Base-by-base conservation (phyloP, 208 protist genomes). In the Porcisia hertigi region DNA sequence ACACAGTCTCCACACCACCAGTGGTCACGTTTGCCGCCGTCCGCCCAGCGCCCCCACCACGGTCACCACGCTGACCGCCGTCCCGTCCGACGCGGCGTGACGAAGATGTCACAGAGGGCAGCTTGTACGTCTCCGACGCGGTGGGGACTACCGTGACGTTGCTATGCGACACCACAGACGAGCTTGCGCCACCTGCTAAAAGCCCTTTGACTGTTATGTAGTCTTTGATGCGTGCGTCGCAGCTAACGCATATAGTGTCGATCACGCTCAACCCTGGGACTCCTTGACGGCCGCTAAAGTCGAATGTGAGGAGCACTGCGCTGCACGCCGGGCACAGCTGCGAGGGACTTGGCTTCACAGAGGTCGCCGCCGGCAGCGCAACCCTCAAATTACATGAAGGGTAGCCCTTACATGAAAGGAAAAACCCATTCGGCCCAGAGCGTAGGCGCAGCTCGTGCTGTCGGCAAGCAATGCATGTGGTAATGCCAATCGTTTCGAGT, bases 211-310 rank as follows among this genome's bases (percentile, higher is more conserved):
- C 80, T 3, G 79, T 79, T 55, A 97, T 84, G 86, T 95, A 95
- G 65, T 94, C 89, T 76, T 92, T 86, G 59, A 97, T 66, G 30
- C 91, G 88, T 36, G 81, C 75, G 74, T 97, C 91, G 74, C 93
- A 97, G 73, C 84, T 89, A 57, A 94, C 80, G 69, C 93, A 97
- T 43, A 95, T 81, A 18, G 79, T 84, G 69, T 96, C 90, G 18
- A 88, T 76, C 52, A 80, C 69, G 62, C 93, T 83, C 66, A 95
- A 52, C 5, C 91, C 91, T 0, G 93, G 93, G 30, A 96, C 87
- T 4, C 77, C 80, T 66, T 88, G 85, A 69, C 89, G 84, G 34
- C 86, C 89, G 54, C 74, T 57, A 64, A 97, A 97, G 73, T 93
- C 90, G 79, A 97, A 97, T 25, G 73, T 83, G 49, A 95, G 83